Evolutionary conservation across 2,329 filamentous ascomycete species (phyloP).

Genomic region (Beauveria varroae): DNA sequence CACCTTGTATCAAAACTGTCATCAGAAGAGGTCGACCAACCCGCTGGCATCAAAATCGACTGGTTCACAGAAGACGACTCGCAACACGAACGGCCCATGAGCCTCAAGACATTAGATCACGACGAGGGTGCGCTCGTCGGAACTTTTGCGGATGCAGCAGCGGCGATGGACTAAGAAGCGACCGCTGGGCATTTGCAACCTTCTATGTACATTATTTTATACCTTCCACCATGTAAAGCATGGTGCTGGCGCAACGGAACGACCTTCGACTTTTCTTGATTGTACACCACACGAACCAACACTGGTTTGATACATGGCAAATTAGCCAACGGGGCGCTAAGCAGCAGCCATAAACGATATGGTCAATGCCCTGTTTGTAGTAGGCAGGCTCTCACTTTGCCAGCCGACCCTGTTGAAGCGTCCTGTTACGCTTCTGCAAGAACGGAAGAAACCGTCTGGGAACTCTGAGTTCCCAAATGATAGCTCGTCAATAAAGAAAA

Average conservation of each 20-base stretch:
- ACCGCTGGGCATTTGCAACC: not conserved
- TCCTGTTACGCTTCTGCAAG: not conserved
- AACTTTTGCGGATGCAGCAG: conserved; percentile 53
- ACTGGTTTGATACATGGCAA: not conserved
- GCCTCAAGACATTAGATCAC: conserved; percentile 26
- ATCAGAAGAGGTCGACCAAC: conserved; percentile 31
- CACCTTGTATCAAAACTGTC: conserved; percentile 54
- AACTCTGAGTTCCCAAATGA: not conserved
- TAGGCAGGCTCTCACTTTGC: not conserved
- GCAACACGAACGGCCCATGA: conserved; percentile 30
- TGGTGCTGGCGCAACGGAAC: conserved; percentile 2
- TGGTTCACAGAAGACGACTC: conserved; percentile 47
- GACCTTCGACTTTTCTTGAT: not conserved
- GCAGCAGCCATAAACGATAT: not conserved
- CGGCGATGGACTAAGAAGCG: conserved; percentile 35
- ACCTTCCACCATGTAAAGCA: conserved; percentile 1
- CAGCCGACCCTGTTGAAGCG: not conserved
- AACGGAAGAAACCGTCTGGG: not conserved
- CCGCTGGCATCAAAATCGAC: conserved; percentile 43
- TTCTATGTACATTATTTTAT: conserved; percentile 7
- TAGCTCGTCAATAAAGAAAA: conserved; percentile 2
- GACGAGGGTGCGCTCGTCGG: conserved; percentile 43
- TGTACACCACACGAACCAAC: not conserved
- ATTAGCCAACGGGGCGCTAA: not conserved
- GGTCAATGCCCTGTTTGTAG: not conserved